Evolutionary conservation across 495 filamentous ascomycete species (phyloP).

Genomic region (Parathielavia appendiculata): DNA sequence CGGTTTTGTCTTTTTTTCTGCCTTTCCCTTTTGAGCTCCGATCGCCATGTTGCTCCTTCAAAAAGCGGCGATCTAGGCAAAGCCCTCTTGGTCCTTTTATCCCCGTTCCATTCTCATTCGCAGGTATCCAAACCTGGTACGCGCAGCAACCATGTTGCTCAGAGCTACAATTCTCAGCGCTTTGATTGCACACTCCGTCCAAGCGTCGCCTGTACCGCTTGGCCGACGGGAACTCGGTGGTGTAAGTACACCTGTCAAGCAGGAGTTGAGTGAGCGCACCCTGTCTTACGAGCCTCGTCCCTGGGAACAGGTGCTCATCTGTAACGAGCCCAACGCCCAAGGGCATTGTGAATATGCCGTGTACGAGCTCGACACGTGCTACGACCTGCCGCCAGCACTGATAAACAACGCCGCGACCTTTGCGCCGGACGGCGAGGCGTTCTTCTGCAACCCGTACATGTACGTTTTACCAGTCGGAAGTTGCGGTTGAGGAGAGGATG

Average conservation of each 20-base stretch:
- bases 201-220: background rate
- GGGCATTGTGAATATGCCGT: constrained; percentile 35
- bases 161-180: background rate
- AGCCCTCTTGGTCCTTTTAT: background rate
- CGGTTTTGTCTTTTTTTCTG: background rate
- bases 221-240: constrained; percentile 5
- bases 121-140: background rate
- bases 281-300: constrained; percentile 20
- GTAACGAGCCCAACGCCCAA: constrained; percentile 39
- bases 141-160: constrained; percentile 5
- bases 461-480: constrained; percentile 3
- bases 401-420: constrained; percentile 36
- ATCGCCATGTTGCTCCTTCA: background rate
- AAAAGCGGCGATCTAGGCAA: background rate
- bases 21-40: background rate
- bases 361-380: constrained; percentile 36
- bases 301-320: constrained; percentile 37
- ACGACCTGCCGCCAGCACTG: constrained; percentile 32
- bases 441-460: constrained; percentile 38
- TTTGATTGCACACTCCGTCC: background rate
- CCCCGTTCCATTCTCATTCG: background rate
- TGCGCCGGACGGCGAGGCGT: constrained; percentile 38
- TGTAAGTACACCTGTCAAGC: constrained; percentile 7
- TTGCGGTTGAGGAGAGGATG: background rate
- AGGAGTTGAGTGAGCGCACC: background rate